Base-by-base conservation (phyloP, 495 filamentous ascomycete genomes). In the Lasiosphaeria miniovina region DNA sequence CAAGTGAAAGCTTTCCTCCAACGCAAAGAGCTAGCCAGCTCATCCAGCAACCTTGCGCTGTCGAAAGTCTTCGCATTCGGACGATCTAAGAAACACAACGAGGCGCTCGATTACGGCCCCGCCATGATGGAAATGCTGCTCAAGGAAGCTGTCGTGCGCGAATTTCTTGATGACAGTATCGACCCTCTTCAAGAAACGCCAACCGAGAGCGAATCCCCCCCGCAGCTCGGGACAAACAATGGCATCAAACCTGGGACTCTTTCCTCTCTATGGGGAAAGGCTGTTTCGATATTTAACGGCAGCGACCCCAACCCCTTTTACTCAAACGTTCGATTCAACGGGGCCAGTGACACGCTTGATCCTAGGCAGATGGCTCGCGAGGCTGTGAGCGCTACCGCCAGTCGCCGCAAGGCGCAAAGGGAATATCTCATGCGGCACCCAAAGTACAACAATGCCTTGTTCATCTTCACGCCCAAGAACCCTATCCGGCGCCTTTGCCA, bases 221-320 rank as follows among this genome's bases (percentile, higher is more conserved):
- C 67, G 49, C 68, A 68, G 9, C 67, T 63, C 17, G 49, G 56
- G 49, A 3, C 48, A 4, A 65, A 54, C 53, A 58, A 64, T 4
- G 68, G 63, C 17, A 71, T 80, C 55, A 77, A 84, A 53, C 79
- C 79, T 17, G 83, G 85, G 9, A 50, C 81, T 10, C 62, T 88
- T 6, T 84, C 86, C 14, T 72, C 75, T 10, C 49, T 86, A 5
- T 87, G 85, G 83, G 80, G 79, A 3, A 84, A 73, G 57, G 56
- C 87, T 43, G 63, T 79, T 12, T 75, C 75, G 1, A 61, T 73
- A 11, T 68, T 93, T 50, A 80, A 74, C 62, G 79, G 87, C 58
- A 75, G 79, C 33, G 95, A 98, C 59, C 89, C 90, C 2, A 99
- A 99, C 75, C 94, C 94, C 4, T 99, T 99, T 72, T 96, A 97